Conservation (phyloP, 352 stramenopile species). For the Globisporangium uncinulatum region DNA sequence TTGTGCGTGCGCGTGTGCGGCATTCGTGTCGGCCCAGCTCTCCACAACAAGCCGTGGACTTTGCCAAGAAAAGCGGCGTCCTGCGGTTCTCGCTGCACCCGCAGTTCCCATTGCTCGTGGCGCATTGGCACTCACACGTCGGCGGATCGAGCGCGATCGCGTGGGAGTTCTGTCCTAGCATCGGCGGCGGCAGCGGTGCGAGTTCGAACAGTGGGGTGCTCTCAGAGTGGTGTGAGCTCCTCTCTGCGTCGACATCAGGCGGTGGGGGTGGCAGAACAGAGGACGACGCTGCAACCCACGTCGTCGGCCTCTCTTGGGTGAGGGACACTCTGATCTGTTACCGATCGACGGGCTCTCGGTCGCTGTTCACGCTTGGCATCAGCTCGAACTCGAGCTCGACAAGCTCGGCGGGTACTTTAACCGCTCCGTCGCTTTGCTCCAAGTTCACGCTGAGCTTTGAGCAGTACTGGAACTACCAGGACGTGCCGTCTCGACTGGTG, state of each 20-base stretch:
- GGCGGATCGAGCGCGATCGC: conserved; percentile 11
- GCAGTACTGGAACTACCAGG: conserved; percentile 64
- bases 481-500: conserved; percentile 33
- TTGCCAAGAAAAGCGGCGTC: conserved; percentile 41
- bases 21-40: conserved; percentile 15
- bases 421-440: conserved; percentile 15
- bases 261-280: background rate
- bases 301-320: conserved; percentile 9
- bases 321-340: conserved; percentile 10
- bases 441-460: conserved; percentile 40
- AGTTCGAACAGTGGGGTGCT: conserved; percentile 18
- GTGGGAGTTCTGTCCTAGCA: conserved; percentile 18
- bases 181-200: conserved; percentile 16
- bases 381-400: background rate
- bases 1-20: background rate
- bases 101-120: conserved; percentile 31
- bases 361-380: conserved; percentile 11
- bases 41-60: conserved; percentile 38
- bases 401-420: background rate
- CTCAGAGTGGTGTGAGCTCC: conserved; percentile 16
- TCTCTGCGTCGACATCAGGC: background rate
- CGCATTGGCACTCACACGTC: conserved; percentile 31
- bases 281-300: conserved; percentile 6
- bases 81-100: conserved; percentile 40
- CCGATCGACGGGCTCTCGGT: conserved; percentile 4